These are phyloP conservation scores for Marchantia polymorpha DNA, from an alignment of 225 moss, liverwort and hornwort genomes.

Conservation along the genomic window DNA sequence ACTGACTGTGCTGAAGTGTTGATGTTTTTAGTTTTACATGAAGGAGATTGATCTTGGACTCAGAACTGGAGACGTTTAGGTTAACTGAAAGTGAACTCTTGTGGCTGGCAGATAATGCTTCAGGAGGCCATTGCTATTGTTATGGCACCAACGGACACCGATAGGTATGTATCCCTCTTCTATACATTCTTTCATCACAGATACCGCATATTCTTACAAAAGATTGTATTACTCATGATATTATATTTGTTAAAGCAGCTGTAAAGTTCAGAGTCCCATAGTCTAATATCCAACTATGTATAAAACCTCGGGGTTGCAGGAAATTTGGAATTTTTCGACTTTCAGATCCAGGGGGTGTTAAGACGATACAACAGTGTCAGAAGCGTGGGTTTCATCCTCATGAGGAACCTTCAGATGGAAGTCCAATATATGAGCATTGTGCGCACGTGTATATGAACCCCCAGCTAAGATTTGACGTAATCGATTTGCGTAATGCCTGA, in stretches of 20 bases:
- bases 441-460: constrained; percentile 93
- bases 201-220: too few relatives aligned
- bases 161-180: constrained; percentile 41
- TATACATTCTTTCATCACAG: too few relatives aligned
- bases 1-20: too few relatives aligned
- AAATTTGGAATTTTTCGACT: constrained; percentile 88
- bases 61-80: background rate
- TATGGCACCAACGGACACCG: constrained; percentile 92
- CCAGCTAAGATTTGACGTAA: constrained; percentile 76
- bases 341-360: constrained; percentile 85
- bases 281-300: background rate
- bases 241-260: too few relatives aligned
- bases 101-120: constrained; percentile 71
- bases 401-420: constrained; percentile 72
- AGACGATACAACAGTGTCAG: constrained; percentile 85
- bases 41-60: background rate
- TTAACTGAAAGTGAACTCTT: background rate
- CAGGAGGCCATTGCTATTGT: constrained; percentile 98
- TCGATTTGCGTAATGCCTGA: constrained; percentile 63
- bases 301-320: constrained; percentile 39
- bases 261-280: background rate
- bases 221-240: too few relatives aligned
- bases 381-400: constrained; percentile 98
- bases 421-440: constrained; percentile 91
- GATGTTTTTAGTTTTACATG: too few relatives aligned